A percentile compares a stretch with the other conserved stretches of the same genome.
phyloP scores from a whole-genome alignment of 2,329 filamentous ascomycete species.

The Tolypocladium tundrense region DNA sequence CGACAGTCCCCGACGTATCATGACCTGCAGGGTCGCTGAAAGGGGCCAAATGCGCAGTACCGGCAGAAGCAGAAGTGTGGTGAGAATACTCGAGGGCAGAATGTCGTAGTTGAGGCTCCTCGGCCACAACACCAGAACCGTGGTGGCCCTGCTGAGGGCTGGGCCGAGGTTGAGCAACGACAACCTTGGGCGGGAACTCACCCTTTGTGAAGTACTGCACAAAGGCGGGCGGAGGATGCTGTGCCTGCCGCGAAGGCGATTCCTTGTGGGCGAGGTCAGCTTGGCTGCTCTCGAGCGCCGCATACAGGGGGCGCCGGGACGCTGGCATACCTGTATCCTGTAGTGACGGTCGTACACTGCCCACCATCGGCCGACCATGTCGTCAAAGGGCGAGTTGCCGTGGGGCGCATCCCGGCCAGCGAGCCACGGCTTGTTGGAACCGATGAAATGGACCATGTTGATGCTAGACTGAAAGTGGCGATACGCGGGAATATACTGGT shows the following conservation, averaged over 20 bases:
- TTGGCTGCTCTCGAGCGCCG: neutral
- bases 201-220: constrained; percentile 45
- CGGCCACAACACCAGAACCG: neutral
- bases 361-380: constrained; percentile 88
- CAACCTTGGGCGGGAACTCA: constrained; percentile 33
- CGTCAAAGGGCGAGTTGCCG: constrained; percentile 59
- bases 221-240: constrained; percentile 20
- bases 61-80: neutral
- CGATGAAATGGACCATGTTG: constrained; percentile 90
- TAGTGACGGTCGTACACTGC: constrained; percentile 87
- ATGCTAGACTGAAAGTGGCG: constrained; percentile 86
- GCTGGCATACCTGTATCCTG: constrained; percentile 35
- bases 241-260: constrained; percentile 4
- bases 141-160: neutral
- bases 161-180: constrained; percentile 5
- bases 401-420: constrained; percentile 45
- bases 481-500: constrained; percentile 95
- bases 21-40: neutral
- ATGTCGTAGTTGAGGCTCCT: too few relatives aligned
- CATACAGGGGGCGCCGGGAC: neutral
- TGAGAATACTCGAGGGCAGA: neutral
- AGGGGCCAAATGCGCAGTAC: neutral
- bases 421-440: constrained; percentile 80
- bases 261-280: constrained; percentile 7
- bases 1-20: neutral